A percentile compares a stretch with the other conserved stretches of the same genome.
Conservation (phyloP, 2,329 filamentous ascomycete genomes). For the Cercospora citrullina region DNA sequence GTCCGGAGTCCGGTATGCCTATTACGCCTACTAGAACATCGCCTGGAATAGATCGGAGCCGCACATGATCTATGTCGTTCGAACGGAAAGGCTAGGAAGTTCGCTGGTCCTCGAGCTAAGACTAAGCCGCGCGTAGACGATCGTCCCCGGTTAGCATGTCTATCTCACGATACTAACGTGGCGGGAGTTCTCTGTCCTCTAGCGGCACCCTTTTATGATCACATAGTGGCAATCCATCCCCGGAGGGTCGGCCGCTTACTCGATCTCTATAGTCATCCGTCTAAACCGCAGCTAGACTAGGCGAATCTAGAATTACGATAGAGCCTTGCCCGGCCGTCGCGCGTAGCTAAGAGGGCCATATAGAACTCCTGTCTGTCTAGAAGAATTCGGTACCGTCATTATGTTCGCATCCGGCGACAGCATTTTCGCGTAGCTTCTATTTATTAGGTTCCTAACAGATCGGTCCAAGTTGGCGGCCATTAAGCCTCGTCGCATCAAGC, state of each 20-base stretch:
- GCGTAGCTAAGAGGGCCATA: neutral
- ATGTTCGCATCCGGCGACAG: conserved; percentile 5
- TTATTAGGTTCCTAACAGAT: neutral
- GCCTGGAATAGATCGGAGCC: neutral
- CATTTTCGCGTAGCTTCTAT: conserved; percentile 8
- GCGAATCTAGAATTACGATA: neutral
- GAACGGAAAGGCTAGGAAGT: neutral
- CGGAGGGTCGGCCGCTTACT: neutral
- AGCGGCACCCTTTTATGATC: conserved; percentile 6
- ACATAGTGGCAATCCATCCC: neutral
- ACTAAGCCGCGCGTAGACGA: neutral
- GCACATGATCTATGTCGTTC: neutral
- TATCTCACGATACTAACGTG: conserved; percentile 4
- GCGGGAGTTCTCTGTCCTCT: conserved; percentile 4
- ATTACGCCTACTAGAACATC: neutral
- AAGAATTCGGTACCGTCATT: conserved; percentile 3
- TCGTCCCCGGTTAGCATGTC: conserved; percentile 3
- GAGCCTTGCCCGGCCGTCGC: neutral
- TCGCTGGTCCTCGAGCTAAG: conserved; percentile 4
- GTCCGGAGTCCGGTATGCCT: neutral
- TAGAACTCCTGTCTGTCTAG: neutral
- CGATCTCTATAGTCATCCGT: conserved; percentile 1
- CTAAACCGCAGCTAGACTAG: neutral
- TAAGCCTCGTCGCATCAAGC: conserved; percentile 2
- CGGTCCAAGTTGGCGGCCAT: neutral